These are phyloP conservation scores for Chlamydomonas schloesseri DNA, from an alignment of 139 green algal genomes.

Conservation along the genomic window DNA sequence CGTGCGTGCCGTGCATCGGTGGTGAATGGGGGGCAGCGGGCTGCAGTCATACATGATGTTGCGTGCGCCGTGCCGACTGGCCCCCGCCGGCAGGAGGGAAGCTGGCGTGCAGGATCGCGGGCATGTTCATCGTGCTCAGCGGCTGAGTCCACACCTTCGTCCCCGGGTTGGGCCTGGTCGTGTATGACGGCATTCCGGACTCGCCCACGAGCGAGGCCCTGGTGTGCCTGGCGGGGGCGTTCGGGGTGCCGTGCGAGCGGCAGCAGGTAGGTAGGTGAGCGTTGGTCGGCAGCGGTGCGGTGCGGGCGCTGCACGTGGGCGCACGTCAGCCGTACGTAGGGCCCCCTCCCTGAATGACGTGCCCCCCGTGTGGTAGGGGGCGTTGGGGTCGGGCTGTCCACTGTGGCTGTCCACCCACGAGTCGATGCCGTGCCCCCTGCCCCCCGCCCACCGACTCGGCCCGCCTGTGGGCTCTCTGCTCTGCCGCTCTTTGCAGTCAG, in stretches of 20 bases:
- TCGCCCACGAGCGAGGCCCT: too few relatives aligned
- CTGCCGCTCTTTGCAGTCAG: constrained; percentile 6
- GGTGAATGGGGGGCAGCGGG: constrained; percentile 1
- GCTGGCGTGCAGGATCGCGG: not conserved
- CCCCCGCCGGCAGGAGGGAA: not conserved
- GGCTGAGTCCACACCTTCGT: not conserved
- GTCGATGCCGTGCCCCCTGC: not conserved
- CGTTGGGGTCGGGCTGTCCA: constrained; percentile 7
- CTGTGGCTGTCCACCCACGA: too few relatives aligned
- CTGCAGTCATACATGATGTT: not conserved
- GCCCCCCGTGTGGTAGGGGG: too few relatives aligned
- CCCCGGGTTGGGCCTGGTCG: not conserved
- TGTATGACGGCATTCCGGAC: not conserved
- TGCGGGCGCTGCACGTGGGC: not conserved
- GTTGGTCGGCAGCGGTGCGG: constrained; percentile 3
- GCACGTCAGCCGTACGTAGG: not conserved
- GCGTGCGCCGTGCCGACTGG: constrained; percentile 5
- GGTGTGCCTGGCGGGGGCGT: not conserved
- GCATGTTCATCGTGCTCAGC: not conserved
- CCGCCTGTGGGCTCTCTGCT: constrained; percentile 6
- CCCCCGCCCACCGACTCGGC: constrained; percentile 3
- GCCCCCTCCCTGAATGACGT: too few relatives aligned
- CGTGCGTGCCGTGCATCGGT: constrained; percentile 2
- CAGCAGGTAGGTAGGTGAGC: not conserved
- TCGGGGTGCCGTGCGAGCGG: constrained; percentile 2